phyloP scores from a whole-genome alignment of 2,329 filamentous ascomycete genomes.

The Ceratocystis alfenasii region DNA sequence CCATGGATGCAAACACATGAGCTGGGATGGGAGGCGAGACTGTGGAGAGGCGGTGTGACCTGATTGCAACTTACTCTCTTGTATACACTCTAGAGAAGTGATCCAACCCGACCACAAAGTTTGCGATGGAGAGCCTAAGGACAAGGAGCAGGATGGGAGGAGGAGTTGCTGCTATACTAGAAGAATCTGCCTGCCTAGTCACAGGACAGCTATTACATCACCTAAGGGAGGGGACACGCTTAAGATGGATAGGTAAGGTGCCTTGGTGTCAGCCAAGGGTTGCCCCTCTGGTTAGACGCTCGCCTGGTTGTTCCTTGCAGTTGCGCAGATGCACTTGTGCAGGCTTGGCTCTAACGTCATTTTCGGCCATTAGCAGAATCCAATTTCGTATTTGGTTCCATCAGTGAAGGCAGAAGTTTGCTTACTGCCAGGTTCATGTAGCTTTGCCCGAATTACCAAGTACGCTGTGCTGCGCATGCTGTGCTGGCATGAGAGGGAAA shows the following conservation, averaged over 20 bases:
- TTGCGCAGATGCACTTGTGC: background rate
- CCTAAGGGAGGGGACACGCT: too few relatives aligned
- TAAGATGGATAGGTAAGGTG: too few relatives aligned
- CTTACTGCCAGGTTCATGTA: background rate
- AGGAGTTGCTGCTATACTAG: too few relatives aligned
- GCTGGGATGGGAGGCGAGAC: background rate
- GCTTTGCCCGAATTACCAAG: background rate
- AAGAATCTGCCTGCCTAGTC: too few relatives aligned
- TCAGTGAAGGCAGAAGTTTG: background rate
- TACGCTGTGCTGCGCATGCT: background rate
- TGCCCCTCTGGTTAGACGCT: background rate
- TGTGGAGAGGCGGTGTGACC: background rate
- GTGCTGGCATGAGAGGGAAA: too few relatives aligned
- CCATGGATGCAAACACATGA: background rate
- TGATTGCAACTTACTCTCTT: background rate
- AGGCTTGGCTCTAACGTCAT: background rate
- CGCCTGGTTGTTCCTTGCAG: background rate
- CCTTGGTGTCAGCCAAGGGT: background rate
- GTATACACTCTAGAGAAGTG: background rate
- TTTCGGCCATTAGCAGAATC: background rate
- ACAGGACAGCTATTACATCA: too few relatives aligned
- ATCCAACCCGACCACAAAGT: background rate
- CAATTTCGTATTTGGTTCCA: background rate
- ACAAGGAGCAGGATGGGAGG: too few relatives aligned
- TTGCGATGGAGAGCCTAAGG: background rate